A percentile compares a stretch with the other conserved stretches of the same genome.
These are phyloP conservation scores for Hanseniaspora taiwanica DNA, from an alignment of 805 yeast species.

Conservation along the genomic window DNA sequence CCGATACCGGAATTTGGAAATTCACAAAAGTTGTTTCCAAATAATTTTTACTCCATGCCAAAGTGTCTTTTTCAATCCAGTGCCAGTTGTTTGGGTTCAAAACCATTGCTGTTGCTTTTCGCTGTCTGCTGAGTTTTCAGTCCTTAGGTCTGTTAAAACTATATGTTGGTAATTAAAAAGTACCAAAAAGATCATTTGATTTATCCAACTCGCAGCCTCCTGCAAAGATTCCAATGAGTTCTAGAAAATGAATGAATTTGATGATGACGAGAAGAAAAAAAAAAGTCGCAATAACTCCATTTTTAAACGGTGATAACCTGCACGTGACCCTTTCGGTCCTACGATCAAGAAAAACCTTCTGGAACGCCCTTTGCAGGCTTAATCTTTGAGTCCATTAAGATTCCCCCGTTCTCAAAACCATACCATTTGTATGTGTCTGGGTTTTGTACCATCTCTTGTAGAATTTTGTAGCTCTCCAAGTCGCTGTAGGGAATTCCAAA, in stretches of 20 bases:
- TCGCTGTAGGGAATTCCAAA: slow-evolving; percentile 79
- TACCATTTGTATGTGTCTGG: slow-evolving; percentile 4
- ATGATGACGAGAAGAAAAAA: too few species aligned
- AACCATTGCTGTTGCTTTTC: slow-evolving; percentile 44
- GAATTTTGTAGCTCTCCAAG: slow-evolving; percentile 64
- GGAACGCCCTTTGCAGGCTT: slow-evolving; percentile 6
- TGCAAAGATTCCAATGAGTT: too few species aligned
- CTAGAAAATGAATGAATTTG: too few species aligned
- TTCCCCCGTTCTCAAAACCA: not conserved
- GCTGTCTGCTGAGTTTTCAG: not conserved
- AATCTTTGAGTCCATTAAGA: not conserved
- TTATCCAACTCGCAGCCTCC: too few species aligned
- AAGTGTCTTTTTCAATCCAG: slow-evolving; percentile 59
- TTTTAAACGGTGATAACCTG: too few species aligned
- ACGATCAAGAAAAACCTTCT: slow-evolving; percentile 2
- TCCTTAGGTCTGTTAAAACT: slow-evolving; percentile 1
- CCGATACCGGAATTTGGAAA: slow-evolving; percentile 9
- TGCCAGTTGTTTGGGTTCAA: slow-evolving; percentile 69
- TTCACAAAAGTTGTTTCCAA: slow-evolving; percentile 27
- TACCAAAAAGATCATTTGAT: too few species aligned
- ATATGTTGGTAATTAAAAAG: too few species aligned
- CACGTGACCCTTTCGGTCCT: not conserved
- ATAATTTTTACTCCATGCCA: slow-evolving; percentile 48
- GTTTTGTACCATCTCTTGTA: slow-evolving; percentile 46
- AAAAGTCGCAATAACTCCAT: too few species aligned